Evolutionary conservation across 768 basidiomycete species (phyloP), one percentile per base, ranked within the genome.

Genomic region (Rhodocollybia butyracea): DNA sequence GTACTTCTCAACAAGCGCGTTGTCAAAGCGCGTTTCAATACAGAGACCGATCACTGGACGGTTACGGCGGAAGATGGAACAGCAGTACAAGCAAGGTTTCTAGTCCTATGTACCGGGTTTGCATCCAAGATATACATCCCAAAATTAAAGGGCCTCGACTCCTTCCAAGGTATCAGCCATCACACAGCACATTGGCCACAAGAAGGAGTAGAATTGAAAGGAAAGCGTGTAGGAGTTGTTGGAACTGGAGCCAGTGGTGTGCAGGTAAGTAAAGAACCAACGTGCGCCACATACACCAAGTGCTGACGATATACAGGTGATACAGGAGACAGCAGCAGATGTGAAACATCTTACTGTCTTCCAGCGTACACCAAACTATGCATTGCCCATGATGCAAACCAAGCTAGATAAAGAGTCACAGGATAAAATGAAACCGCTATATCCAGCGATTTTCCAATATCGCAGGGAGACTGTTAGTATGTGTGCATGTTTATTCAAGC

Each of bases 161-260:
- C 2, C n/a, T 55, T 55, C 31, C 19, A 46, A 29, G 54, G 54
- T 3, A 29, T 36, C 29, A 29, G 43, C 26, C 36, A 46, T 55
- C 54, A 55, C 34, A 55, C 54, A 24, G 27, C 54, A 4, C 19
- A 17, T 5, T 55, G 54, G 54, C 54, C 54, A 12, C 42, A 46
- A 39, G 17, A 46, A n/a, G 54, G 54, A 5, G 19, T 55, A 15
- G 36, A 46, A 32, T 29, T 55, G 43, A 46, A 46, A 22, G 41
- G 41, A 19, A 55, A 55, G 54, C 54, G 54, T 46, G 54, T 55
- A 2, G 54, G 54, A 3, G 29, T 55, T 2, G 27, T 55, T n/a
- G 54, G 59, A 19, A 61, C 57, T 19, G 61, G 61, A 5, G 54
- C 61, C 1, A 53, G 41, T n/a, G 61, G 57, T 3, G 60, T 63